Evolutionary conservation across 352 stramenopile species (phyloP), one percentile per base, ranked within the genome.

Genomic region (Globisporangium apiculatum): DNA sequence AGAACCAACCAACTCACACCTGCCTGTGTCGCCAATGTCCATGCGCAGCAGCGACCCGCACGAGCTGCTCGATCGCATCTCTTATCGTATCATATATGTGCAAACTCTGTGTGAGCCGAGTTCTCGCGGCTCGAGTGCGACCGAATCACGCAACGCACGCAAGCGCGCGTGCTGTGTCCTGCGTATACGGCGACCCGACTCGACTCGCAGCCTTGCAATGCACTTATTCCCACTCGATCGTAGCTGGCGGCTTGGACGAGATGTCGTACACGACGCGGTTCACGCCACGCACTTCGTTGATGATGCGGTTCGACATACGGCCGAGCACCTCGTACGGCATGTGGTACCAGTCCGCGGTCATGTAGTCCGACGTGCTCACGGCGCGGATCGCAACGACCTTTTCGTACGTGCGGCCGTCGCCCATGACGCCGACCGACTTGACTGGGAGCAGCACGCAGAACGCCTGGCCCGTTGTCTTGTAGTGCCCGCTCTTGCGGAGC

Each of bases 201-300:
- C 17, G 47, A 49, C 45, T 31, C 10, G 45, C 18, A 24, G 18
- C 18, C 18, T 24, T 24, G 18, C 18, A 24, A 24, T 24, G 14
- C 9, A 9, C 40, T 52, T 96, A 99, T 74, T 99, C 97, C 97
- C 97, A 99, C 76, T 99, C 97, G 70, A 99, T 99, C 49, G 97
- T 99, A 35, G 96, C 95, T 58, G 97, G 97, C 56, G 97, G 97
- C 84, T 99, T 99, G 71, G 95, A 99, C 63, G 96, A 99, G 56
- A 99, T 98, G 74, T 99, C 97, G 73, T 99, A 99, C 65, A 97
- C 96, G n/a, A 99, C 89, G 57, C 97, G 83, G 80, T 99, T 99
- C 62, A 99, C 98, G 47, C 96, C 96, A 42, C 85, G 81, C 64
- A 99, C 96, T 79, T 99, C 96, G 73, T 99, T 99, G 71, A 99